Evolutionary conservation across 331 rosid genomes (phyloP), one percentile per base, ranked within the genome.

Genomic region (Malus hybrid): DNA sequence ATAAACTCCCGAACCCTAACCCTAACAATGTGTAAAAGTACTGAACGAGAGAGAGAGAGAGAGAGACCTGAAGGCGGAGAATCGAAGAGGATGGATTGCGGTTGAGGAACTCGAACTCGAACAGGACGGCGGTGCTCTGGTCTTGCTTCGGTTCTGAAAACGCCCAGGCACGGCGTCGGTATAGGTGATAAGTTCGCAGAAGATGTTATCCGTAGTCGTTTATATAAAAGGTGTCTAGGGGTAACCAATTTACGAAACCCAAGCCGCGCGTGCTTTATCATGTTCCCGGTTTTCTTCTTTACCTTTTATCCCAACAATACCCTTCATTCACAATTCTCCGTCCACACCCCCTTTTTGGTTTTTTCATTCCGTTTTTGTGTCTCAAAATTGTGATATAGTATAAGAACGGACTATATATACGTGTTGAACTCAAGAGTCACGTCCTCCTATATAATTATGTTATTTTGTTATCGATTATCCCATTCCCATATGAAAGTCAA

Each of bases 31-130:
- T 33, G 22, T 5, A 0, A 10, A 42, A 10, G 14, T 10, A 42
- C 10, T 10, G 5, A 58, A 32, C 10, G 20, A 75, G 44, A 26
- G 66, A 58, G 66, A 52, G 22, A 46, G 7, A 10, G 63, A 66
- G 72, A 26, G 57, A 18, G 71, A 76, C 82, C 76, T 50, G 66
- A 73, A 39, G 9, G 16, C 18, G 44, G 60, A 6, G 13, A 75
- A 60, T 58, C n/a, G 14, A 34, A 33, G 36, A 57, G 8, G 16
- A 42, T 26, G n/a, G 16, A 28, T 66, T 12, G 48, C 2, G 39
- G 79, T 4, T 1, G 26, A 34, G 78, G 48, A 42, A 42, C 48
- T 39, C 46, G 67, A 19, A 73, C 34, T 66, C 77, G 48, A 42
- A 42, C 48, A 10, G 13, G 67, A 19, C 77, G 34, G 72, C 77